Evolutionary conservation across 78 protist species (phyloP).

Genomic region (Chrysochromulina parva): DNA sequence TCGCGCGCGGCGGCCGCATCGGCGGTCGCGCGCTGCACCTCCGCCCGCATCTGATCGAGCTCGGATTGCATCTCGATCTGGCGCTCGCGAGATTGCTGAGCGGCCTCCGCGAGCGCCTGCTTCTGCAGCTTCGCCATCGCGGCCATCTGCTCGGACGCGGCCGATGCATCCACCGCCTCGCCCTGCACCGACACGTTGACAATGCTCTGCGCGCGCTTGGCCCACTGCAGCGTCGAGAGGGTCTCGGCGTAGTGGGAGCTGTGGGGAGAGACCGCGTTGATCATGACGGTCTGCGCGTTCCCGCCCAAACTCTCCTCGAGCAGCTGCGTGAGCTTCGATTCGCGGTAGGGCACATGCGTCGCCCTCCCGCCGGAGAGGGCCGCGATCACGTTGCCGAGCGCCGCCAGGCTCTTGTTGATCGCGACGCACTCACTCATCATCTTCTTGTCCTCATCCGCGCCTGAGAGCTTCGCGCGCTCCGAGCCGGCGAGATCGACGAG

Average conservation of each 20-base stretch:
- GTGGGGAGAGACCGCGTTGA: conserved; percentile 60
- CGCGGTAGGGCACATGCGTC: conserved; percentile 74
- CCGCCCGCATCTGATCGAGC: conserved; percentile 7
- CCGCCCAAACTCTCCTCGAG: conserved; percentile 64
- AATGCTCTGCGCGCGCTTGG: conserved; percentile 65
- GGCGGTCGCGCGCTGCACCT: conserved; percentile 2
- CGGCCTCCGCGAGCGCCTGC: conserved; percentile 14
- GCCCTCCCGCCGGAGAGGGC: conserved; percentile 57
- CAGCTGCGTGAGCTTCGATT: conserved; percentile 80
- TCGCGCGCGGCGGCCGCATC: too few relatives aligned
- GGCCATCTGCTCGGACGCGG: not conserved
- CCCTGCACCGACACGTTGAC: conserved; percentile 37
- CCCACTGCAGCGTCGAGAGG: conserved; percentile 60
- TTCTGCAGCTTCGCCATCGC: conserved; percentile 50
- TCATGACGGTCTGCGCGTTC: conserved; percentile 58
- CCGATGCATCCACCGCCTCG: not conserved
- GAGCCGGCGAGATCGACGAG: conserved; percentile 87
- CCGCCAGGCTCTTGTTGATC: conserved; percentile 67
- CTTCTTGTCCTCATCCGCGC: conserved; percentile 65
- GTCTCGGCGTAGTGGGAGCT: conserved; percentile 51
- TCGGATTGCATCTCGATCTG: conserved; percentile 47
- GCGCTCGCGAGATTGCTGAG: conserved; percentile 45
- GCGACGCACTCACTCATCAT: conserved; percentile 42
- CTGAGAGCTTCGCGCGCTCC: conserved; percentile 55
- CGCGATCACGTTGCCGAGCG: conserved; percentile 77